Evolutionary conservation across 805 yeast species (phyloP).

Genomic region (Lipomyces yamanashiensis): DNA sequence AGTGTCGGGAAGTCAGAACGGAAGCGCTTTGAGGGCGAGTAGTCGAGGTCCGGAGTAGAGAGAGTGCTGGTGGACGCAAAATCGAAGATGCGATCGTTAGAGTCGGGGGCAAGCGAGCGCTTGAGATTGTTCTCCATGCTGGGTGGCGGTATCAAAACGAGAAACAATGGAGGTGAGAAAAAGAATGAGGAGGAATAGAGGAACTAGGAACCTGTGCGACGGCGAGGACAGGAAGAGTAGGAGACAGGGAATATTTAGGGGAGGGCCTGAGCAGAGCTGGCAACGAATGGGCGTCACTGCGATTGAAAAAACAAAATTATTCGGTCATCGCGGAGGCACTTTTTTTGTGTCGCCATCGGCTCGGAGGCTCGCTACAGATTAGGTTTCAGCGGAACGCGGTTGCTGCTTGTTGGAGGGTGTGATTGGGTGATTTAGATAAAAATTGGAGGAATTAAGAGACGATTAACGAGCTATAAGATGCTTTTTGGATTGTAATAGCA

Average conservation of each 20-base stretch:
- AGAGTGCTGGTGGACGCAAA: constrained; percentile 10
- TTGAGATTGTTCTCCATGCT: constrained; percentile 6
- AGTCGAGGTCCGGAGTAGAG: constrained; percentile 18
- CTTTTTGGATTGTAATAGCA: no score
- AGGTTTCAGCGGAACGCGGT: no score
- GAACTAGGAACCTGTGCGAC: no score
- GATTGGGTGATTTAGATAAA: neutral
- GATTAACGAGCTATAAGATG: neutral
- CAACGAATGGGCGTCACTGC: constrained; percentile 16
- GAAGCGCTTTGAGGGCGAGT: constrained; percentile 19
- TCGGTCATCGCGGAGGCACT: constrained; percentile 25
- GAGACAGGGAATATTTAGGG: constrained; percentile 4
- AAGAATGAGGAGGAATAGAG: neutral
- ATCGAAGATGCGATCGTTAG: constrained; percentile 7
- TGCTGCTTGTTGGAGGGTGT: neutral
- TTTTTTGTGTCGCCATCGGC: constrained; percentile 8
- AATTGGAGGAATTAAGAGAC: neutral
- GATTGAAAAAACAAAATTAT: constrained; percentile 15
- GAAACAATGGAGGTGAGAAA: neutral
- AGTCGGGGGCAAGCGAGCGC: constrained; percentile 5
- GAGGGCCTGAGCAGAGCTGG: constrained; percentile 6
- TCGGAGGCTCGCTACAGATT: no score
- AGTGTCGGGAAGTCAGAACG: constrained; percentile 11
- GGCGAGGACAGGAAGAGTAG: neutral
- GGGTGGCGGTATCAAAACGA: neutral